Evolutionary conservation across 108 stramenopile species (phyloP).

Genomic region (Skeletonema menzelii): DNA sequence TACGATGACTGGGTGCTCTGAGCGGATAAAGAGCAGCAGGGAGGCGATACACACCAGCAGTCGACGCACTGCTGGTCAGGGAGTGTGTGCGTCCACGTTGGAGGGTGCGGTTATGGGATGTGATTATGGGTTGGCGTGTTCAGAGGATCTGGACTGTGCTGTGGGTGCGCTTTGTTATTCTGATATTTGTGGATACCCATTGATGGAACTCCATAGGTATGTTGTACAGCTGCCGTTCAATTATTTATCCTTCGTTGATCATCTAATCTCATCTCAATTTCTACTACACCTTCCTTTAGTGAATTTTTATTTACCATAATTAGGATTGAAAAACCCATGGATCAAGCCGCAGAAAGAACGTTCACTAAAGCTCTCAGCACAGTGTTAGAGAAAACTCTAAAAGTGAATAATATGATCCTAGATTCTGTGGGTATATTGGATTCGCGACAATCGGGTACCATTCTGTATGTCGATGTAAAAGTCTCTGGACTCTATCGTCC

Average conservation of each 20-base stretch:
- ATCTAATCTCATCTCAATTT: neutral
- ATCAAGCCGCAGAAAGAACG: neutral
- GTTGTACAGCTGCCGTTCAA: neutral
- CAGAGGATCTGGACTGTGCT: neutral
- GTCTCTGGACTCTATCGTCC: neutral
- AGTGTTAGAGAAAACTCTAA: neutral
- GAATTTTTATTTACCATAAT: neutral
- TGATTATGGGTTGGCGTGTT: neutral
- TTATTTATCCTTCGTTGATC: neutral
- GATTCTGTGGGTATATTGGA: neutral
- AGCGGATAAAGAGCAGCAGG: neutral
- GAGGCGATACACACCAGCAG: neutral
- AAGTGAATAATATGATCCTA: neutral
- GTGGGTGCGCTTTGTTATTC: neutral
- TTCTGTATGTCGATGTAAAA: neutral
- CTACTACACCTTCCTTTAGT: neutral
- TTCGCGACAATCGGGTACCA: neutral
- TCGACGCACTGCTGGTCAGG: neutral
- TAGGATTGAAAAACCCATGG: neutral
- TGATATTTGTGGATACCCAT: neutral
- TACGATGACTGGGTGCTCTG: neutral
- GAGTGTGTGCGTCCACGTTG: neutral
- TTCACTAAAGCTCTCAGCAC: neutral
- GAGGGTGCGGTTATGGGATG: neutral
- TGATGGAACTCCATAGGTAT: neutral